Percentiles rank a stretch among this genome's conserved stretches.
Conservation (phyloP, 192 early-diverging fungal species). For the Entomortierella chlamydospora region DNA sequence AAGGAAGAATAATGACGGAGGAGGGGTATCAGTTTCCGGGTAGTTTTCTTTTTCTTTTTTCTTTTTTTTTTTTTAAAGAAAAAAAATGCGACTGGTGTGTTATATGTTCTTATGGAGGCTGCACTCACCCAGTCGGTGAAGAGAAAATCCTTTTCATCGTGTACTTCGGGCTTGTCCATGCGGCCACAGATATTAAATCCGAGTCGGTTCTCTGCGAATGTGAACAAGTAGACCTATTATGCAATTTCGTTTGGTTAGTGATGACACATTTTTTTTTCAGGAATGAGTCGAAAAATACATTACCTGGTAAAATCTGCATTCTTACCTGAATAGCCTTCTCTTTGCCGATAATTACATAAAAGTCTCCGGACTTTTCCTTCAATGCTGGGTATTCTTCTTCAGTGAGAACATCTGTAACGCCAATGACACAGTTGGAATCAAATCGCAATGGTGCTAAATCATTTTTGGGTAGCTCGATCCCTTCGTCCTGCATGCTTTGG, state of each 20-base stretch:
- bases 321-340: constrained; percentile 34
- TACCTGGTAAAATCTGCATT: no score
- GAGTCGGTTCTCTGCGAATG: constrained; percentile 27
- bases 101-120: no score
- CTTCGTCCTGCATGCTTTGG: constrained; percentile 7
- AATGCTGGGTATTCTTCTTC: constrained; percentile 13
- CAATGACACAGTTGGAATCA: constrained; percentile 30
- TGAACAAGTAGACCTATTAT: constrained; percentile 11
- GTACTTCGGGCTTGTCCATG: constrained; percentile 27
- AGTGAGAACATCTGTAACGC: constrained; percentile 6
- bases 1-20: not conserved
- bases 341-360: constrained; percentile 26
- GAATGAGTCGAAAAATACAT: no score
- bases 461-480: constrained; percentile 1
- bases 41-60: no score
- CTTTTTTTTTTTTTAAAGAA: no score
- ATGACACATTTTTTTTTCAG: no score
- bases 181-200: constrained; percentile 16
- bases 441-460: constrained; percentile 20
- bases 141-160: constrained; percentile 23
- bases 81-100: no score
- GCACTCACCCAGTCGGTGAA: constrained; percentile 27
- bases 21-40: no score
- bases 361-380: constrained; percentile 19
- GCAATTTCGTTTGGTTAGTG: no score